These are phyloP conservation scores for Solanum commersonii DNA, from an alignment of 257 asterid species.

Conservation along the genomic window DNA sequence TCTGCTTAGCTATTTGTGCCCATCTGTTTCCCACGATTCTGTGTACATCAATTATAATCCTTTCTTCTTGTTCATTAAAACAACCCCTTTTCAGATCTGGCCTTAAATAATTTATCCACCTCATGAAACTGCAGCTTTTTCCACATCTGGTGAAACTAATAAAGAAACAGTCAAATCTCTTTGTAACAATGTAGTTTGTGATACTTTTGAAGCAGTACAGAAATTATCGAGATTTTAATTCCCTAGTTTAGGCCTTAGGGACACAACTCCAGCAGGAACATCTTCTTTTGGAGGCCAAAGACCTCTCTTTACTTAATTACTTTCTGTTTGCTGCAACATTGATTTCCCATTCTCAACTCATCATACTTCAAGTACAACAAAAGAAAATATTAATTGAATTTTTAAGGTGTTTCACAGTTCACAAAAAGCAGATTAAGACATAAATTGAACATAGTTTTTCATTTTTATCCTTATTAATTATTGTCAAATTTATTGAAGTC, in stretches of 20 bases:
- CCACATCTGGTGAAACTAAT: background rate
- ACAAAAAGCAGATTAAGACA: no score
- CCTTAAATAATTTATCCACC: background rate
- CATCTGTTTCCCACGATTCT: background rate
- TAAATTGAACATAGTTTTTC: no score
- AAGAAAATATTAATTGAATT: no score
- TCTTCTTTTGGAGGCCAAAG: background rate
- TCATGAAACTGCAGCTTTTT: background rate
- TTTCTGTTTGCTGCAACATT: background rate
- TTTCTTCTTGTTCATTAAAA: background rate
- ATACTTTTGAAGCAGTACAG: no score
- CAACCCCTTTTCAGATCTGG: background rate
- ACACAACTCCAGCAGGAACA: no score
- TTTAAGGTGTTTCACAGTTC: no score
- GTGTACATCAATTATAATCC: background rate
- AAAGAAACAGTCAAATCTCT: background rate
- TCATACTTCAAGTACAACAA: background rate
- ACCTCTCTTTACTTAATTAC: background rate
- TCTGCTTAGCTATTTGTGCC: background rate
- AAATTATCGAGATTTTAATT: no score
- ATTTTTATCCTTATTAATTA: no score
- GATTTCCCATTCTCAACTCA: no score
- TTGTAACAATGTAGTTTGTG: no score
- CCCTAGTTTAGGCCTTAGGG: no score
- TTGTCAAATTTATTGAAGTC: no score